Percentiles rank a stretch among this genome's conserved stretches.
These are phyloP conservation scores for Boletus barrowsii DNA, from an alignment of 768 basidiomycete species.

Conservation along the genomic window DNA sequence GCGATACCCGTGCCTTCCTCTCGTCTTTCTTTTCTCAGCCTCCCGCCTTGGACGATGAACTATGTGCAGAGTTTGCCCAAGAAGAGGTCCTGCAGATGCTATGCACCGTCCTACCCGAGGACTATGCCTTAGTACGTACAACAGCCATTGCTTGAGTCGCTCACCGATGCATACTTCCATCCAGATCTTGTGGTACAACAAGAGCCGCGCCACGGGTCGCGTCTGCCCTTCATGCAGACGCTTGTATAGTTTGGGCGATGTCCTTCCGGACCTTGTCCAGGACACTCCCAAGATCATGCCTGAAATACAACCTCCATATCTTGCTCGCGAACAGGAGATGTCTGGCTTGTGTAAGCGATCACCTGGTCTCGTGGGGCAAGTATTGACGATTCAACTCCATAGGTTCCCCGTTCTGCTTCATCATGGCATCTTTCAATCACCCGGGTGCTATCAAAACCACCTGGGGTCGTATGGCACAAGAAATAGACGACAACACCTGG, in stretches of 20 bases:
- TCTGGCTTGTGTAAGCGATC: slow-evolving; percentile 70
- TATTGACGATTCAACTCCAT: slow-evolving; percentile 3
- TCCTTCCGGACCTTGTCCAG: slow-evolving; percentile 47
- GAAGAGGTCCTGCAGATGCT: slow-evolving; percentile 76
- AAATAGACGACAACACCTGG: slow-evolving; percentile 69
- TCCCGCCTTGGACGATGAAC: slow-evolving; percentile 56
- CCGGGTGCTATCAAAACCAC: slow-evolving; percentile 60
- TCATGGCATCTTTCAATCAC: slow-evolving; percentile 64
- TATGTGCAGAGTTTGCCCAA: slow-evolving; percentile 77
- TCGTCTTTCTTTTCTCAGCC: slow-evolving; percentile 64
- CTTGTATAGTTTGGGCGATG: slow-evolving; percentile 67
- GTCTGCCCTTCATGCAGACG: slow-evolving; percentile 79
- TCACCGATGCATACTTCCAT: not conserved
- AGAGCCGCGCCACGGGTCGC: slow-evolving; percentile 65
- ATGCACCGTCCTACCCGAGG: slow-evolving; percentile 62
- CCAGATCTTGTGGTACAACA: slow-evolving; percentile 84
- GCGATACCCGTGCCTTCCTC: slow-evolving; percentile 64
- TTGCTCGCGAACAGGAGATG: slow-evolving; percentile 60
- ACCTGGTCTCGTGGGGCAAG: not conserved
- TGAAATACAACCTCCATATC: slow-evolving; percentile 36
- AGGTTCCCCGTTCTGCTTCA: slow-evolving; percentile 79
- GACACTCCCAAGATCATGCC: slow-evolving; percentile 14
- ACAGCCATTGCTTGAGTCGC: slow-evolving; percentile 20
- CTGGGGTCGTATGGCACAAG: slow-evolving; percentile 67
- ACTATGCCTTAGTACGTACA: slow-evolving; percentile 71